Base-by-base conservation (phyloP, 2,329 filamentous ascomycete genomes). In the Cadophora luteo-olivacea region DNA sequence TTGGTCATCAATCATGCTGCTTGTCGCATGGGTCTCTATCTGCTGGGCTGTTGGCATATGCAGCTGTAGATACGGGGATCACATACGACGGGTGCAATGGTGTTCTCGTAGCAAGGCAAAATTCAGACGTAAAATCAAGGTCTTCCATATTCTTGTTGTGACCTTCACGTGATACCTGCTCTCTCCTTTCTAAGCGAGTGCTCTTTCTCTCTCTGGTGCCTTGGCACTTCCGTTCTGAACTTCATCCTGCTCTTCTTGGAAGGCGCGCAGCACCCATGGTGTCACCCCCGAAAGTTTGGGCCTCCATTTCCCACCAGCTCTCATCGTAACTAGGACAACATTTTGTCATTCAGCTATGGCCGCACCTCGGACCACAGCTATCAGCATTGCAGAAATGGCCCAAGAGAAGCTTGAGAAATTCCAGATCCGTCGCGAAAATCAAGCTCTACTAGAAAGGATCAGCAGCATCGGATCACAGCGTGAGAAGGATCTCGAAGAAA, bases 31-130 rank as follows among this genome's bases (percentile, higher is more conserved):
- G 68, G 65, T 73, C 69, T 73, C 67, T 68, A 70, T 74, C 71
- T 72, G 41, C 63, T 69, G 64, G 62, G 65, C 63, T 69, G 67
- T 55, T 68, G 70, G 67, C 64, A 66, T 61, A 25, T 32, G 63
- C 63, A 58, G 38, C 55, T 67, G 68, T 72, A 70, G 62, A 70
- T 69, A 75, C 68, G 55, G 64, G 64, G 69, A 68, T 63, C 60
- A 68, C 70, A 66, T 66, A 65, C 70, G 70, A 73, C 70, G 64
- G 72, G 70, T 66, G 65, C 69, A 69, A 65, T 65, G 64, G 71
- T 67, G 61, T 73, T 73, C 66, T 73, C 68, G 72, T 77, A 75
- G 72, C 70, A 70, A 71, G 72, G 66, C 64, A 71, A 72, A 70
- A 70, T 54, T 66, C 72, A 75, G 75, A 74, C 67, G 64, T 70